phyloP scores from a whole-genome alignment of 1,284 basidiomycete species.

The Cutaneotrichosporon sp. region DNA sequence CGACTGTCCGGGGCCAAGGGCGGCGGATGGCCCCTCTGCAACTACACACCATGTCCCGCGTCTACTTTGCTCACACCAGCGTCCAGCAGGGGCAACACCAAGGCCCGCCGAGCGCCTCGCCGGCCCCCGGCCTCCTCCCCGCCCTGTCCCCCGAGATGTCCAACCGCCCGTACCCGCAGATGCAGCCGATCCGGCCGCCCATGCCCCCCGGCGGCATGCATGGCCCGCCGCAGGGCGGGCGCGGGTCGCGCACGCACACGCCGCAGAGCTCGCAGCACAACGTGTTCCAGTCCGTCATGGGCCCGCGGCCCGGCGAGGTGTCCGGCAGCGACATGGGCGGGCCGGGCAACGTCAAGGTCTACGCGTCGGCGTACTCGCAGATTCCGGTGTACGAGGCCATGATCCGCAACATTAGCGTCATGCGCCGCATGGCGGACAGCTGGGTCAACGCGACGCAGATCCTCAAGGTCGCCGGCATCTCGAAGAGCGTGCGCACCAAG shows the following conservation, averaged over 20 bases:
- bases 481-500: constrained; percentile 95
- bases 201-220: constrained; percentile 9
- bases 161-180: neutral
- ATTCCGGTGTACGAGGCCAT: constrained; percentile 84
- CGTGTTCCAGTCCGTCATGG: constrained; percentile 50
- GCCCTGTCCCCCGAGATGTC: constrained; percentile 17
- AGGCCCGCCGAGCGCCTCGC: neutral
- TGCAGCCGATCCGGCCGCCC: constrained; percentile 6
- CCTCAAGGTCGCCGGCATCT: constrained; percentile 96
- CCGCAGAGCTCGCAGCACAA: constrained; percentile 28
- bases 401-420: constrained; percentile 97
- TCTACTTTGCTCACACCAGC: neutral
- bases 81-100: constrained; percentile 1
- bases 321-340: constrained; percentile 32
- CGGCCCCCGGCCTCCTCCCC: constrained; percentile 13
- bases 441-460: constrained; percentile 93
- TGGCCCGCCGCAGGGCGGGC: neutral
- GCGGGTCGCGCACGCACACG: constrained; percentile 13
- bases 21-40: neutral
- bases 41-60: neutral
- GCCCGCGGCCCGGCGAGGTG: constrained; percentile 42
- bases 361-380: constrained; percentile 53
- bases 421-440: constrained; percentile 91
- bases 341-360: constrained; percentile 42
- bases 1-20: neutral